phyloP scores from a whole-genome alignment of 495 filamentous ascomycete species.

The Echria macrotheca region DNA sequence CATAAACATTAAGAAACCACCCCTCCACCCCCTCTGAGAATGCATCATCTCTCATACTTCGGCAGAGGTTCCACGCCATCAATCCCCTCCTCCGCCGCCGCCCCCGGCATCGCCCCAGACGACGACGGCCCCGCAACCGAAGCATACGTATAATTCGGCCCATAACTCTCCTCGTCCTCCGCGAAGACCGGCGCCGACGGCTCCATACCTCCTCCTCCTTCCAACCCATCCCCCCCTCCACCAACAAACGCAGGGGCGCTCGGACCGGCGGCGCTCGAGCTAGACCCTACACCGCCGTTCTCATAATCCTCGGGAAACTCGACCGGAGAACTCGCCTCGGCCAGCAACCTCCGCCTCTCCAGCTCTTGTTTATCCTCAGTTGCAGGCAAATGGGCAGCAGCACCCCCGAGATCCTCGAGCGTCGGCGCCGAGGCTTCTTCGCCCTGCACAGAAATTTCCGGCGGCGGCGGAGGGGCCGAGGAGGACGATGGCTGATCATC shows the following conservation, averaged over 20 bases:
- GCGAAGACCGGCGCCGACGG: constrained; percentile 64
- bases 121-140: constrained; percentile 19
- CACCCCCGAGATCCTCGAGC: constrained; percentile 38
- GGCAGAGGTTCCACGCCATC: constrained; percentile 37
- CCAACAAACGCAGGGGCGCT: constrained; percentile 19
- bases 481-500: constrained; percentile 15
- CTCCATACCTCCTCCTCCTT: too few species aligned
- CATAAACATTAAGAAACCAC: not conserved
- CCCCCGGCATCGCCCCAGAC: constrained; percentile 1
- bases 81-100: not conserved
- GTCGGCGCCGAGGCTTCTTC: constrained; percentile 41
- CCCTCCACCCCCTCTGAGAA: not conserved
- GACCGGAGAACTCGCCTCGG: constrained; percentile 65
- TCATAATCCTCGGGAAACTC: constrained; percentile 46
- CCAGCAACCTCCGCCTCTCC: constrained; percentile 66
- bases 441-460: constrained; percentile 7
- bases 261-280: constrained; percentile 14
- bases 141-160: constrained; percentile 28
- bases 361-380: constrained; percentile 84
- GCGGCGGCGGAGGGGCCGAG: constrained; percentile 3
- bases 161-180: constrained; percentile 57
- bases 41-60: constrained; percentile 22
- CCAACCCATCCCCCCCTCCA: too few species aligned
- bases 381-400: constrained; percentile 27
- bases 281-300: constrained; percentile 19